phyloP scores from a whole-genome alignment of 164 flowering plant species.

The Berberis thunbergii region DNA sequence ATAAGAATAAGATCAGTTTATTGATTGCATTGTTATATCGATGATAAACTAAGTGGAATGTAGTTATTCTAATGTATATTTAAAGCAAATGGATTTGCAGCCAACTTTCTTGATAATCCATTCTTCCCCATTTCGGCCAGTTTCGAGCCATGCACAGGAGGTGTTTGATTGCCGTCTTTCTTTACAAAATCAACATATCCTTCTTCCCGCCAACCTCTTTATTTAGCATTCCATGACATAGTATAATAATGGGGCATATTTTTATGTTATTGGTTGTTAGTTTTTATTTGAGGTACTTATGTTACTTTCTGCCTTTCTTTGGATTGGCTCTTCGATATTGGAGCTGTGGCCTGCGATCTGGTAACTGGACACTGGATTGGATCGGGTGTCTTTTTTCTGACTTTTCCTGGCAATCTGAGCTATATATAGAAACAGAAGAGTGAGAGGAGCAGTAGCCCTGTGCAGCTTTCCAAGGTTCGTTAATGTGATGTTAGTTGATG shows the following conservation, averaged over 20 bases:
- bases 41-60: too few relatives aligned
- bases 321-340: constrained; percentile 85
- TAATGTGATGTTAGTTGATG: neutral
- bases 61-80: too few relatives aligned
- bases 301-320: constrained; percentile 65
- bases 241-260: neutral
- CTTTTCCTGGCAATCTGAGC: constrained; percentile 77
- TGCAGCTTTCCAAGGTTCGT: constrained; percentile 90
- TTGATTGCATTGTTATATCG: too few relatives aligned
- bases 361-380: constrained; percentile 47
- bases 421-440: constrained; percentile 57
- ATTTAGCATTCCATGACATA: neutral
- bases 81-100: too few relatives aligned
- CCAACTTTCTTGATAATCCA: too few relatives aligned
- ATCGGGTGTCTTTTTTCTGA: constrained; percentile 50
- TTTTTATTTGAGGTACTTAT: constrained; percentile 43
- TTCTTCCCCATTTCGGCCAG: neutral
- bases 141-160: neutral
- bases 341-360: constrained; percentile 91
- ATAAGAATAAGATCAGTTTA: too few relatives aligned
- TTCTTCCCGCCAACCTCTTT: neutral
- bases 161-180: too few relatives aligned
- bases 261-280: neutral
- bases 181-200: neutral
- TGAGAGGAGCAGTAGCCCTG: constrained; percentile 71